These are phyloP conservation scores for Aspergillus carbonarius DNA, from an alignment of 2,329 filamentous ascomycete genomes.

Conservation along the genomic window DNA sequence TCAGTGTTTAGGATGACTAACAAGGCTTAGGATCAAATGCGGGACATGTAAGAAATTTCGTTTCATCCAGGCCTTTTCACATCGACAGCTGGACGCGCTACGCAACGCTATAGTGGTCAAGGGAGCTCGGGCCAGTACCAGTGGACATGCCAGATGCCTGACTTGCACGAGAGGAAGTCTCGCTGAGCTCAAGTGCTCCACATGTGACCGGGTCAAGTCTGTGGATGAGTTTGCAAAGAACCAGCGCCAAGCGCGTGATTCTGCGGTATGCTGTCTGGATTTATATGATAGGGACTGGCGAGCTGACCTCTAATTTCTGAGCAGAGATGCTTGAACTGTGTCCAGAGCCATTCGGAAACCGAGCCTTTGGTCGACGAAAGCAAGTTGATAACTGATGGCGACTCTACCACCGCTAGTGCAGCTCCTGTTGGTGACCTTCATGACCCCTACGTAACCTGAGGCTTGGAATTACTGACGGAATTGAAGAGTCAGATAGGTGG, in stretches of 20 bases:
- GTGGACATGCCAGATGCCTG: constrained; percentile 41
- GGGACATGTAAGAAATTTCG: constrained; percentile 46
- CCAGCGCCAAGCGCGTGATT: constrained; percentile 48
- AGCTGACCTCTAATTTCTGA: neutral
- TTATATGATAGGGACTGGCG: neutral
- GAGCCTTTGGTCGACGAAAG: constrained; percentile 34
- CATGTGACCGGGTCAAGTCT: constrained; percentile 49
- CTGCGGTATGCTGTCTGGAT: constrained; percentile 39
- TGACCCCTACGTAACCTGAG: neutral
- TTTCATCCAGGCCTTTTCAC: constrained; percentile 43
- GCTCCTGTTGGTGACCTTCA: constrained; percentile 8
- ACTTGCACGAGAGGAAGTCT: constrained; percentile 45
- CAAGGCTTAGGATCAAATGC: constrained; percentile 46
- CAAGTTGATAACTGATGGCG: constrained; percentile 24
- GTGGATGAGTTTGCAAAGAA: constrained; percentile 52
- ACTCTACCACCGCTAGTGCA: constrained; percentile 10
- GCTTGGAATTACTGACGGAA: neutral
- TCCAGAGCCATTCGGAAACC: constrained; percentile 34
- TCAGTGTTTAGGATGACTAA: constrained; percentile 1
- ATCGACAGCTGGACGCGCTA: constrained; percentile 46
- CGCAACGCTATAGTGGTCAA: constrained; percentile 25
- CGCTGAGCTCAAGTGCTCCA: constrained; percentile 50
- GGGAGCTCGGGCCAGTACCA: constrained; percentile 14
- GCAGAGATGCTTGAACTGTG: constrained; percentile 45
- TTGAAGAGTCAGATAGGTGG: constrained; percentile 19